Conservation (phyloP, 176 grass and related monocot species). For the bread wheat (Triticum aestivum) region IWGSC_CS_RefSeq_v2.1 NC_057806.1:643469217-643469716, state of each 20-base stretch:
- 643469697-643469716: not conserved
- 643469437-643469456: slow-evolving; percentile 13
- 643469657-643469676: not conserved
- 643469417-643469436: not conserved
- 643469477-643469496: too few species aligned
- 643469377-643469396: not conserved
- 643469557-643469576: not conserved
- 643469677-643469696: not conserved
- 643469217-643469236: too few species aligned
- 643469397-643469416: slow-evolving; percentile 22
- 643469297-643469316: too few species aligned
- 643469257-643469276: too few species aligned
- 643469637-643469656: not conserved
- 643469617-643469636: not conserved
- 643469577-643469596: not conserved
- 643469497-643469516: too few species aligned
- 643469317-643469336: too few species aligned
- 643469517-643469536: not conserved
- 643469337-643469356: too few species aligned
- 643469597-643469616: not conserved
- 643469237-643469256: too few species aligned
- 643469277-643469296: too few species aligned
- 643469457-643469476: not conserved
- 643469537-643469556: slow-evolving; percentile 41
- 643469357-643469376: too few species aligned